phyloP scores from a whole-genome alignment of 139 green algal species.

The Ulvella scutata region DNA sequence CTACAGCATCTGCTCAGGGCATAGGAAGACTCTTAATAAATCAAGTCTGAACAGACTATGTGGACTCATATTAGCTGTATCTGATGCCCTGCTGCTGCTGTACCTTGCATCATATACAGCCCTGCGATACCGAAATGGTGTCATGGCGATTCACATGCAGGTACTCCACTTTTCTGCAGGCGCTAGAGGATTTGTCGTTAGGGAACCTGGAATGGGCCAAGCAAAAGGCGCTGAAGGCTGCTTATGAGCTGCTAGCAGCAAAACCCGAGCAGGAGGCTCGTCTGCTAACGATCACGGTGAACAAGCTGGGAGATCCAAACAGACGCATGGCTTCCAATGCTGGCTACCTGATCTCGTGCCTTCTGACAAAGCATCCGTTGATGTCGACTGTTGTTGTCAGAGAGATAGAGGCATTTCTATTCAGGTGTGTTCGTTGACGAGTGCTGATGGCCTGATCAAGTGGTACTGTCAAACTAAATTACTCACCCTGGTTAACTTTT shows the following conservation, averaged over 20 bases:
- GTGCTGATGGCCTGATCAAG: not conserved
- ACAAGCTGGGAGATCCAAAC: conserved; percentile 86
- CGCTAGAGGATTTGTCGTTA: conserved; percentile 45
- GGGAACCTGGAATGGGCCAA: conserved; percentile 78
- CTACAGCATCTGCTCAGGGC: too few relatives aligned
- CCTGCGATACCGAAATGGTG: not conserved
- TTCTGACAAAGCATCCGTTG: conserved; percentile 66
- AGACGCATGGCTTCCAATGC: conserved; percentile 75
- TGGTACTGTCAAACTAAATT: too few relatives aligned
- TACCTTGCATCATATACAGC: not conserved
- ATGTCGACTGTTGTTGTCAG: conserved; percentile 76
- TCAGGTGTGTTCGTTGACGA: not conserved
- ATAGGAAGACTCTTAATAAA: not conserved
- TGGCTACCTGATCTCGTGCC: conserved; percentile 56
- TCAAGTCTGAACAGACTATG: not conserved
- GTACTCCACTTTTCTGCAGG: conserved; percentile 44
- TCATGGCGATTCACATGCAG: conserved; percentile 16
- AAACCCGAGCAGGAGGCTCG: conserved; percentile 39
- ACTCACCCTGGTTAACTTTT: not conserved
- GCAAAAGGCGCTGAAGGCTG: conserved; percentile 43
- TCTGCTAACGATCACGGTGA: conserved; percentile 68
- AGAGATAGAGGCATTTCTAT: conserved; percentile 38
- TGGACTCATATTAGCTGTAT: conserved; percentile 4
- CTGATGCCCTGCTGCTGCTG: not conserved
- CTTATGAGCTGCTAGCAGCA: conserved; percentile 24